These are phyloP conservation scores for Pseudozyma sp. DNA, from an alignment of 1,284 basidiomycete species.

Conservation along the genomic window DNA sequence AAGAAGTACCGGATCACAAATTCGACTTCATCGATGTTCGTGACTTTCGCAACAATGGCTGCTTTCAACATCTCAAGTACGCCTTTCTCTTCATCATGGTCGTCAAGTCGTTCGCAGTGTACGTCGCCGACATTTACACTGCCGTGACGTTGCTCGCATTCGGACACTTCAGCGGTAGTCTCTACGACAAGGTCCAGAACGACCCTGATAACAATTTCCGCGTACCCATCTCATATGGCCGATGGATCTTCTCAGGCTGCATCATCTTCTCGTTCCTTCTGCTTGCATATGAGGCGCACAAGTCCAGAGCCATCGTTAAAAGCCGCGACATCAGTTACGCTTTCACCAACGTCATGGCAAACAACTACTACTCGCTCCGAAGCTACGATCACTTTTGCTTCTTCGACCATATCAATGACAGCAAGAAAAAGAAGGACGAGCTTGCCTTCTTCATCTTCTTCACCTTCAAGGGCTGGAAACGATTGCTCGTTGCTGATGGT, in stretches of 20 bases:
- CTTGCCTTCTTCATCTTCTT: slow-evolving; percentile 99
- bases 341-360: slow-evolving; percentile 86
- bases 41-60: slow-evolving; percentile 89
- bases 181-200: slow-evolving; percentile 77
- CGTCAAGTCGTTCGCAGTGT: slow-evolving; percentile 94
- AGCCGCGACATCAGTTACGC: slow-evolving; percentile 87
- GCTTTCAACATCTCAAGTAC: slow-evolving; percentile 88
- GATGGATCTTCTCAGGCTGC: slow-evolving; percentile 97
- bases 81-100: slow-evolving; percentile 89
- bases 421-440: slow-evolving; percentile 94
- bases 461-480: slow-evolving; percentile 98
- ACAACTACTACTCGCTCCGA: slow-evolving; percentile 76
- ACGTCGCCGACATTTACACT: slow-evolving; percentile 96
- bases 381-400: slow-evolving; percentile 98
- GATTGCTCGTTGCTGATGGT: slow-evolving; percentile 90
- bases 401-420: slow-evolving; percentile 94
- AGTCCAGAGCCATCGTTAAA: slow-evolving; percentile 90
- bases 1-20: slow-evolving; percentile 98
- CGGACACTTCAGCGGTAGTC: slow-evolving; percentile 84
- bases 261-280: slow-evolving; percentile 97
- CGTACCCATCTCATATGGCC: slow-evolving; percentile 88
- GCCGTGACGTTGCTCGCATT: slow-evolving; percentile 96
- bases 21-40: slow-evolving; percentile 96
- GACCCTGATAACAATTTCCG: slow-evolving; percentile 78
- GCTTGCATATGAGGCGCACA: slow-evolving; percentile 89